A percentile compares a stretch with the other conserved stretches of the same genome.
phyloP scores from a whole-genome alignment of 2,329 filamentous ascomycete genomes.

The Cytospora piceicola region DNA sequence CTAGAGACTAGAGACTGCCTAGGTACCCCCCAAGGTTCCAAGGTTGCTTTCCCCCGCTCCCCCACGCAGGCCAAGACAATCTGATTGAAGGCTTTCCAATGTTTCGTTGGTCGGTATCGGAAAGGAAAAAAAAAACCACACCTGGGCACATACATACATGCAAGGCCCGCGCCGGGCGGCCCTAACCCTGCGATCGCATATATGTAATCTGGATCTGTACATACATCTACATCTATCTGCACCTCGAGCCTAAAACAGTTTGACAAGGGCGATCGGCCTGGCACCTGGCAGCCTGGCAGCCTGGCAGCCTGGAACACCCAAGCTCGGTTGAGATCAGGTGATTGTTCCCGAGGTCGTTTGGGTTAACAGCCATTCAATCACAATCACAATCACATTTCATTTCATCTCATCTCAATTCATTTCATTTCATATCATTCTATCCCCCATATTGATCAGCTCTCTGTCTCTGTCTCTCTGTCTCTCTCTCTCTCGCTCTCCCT shows the following conservation, averaged over 20 bases:
- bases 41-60: not conserved
- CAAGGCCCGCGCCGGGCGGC: conserved; percentile 3
- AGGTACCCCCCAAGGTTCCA: too few relatives aligned
- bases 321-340: not conserved
- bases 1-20: not conserved
- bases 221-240: not conserved
- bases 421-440: too few relatives aligned
- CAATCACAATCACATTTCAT: too few relatives aligned
- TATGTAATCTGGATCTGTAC: conserved; percentile 5
- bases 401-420: too few relatives aligned
- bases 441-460: too few relatives aligned
- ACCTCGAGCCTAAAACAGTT: not conserved
- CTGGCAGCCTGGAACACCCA: not conserved
- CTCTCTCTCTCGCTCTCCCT: too few relatives aligned
- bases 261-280: not conserved
- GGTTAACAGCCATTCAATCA: not conserved
- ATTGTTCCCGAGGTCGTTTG: too few relatives aligned
- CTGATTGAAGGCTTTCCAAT: not conserved
- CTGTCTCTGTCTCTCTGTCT: too few relatives aligned
- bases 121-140: too few relatives aligned
- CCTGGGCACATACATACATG: not conserved
- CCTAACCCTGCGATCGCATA: conserved; percentile 2
- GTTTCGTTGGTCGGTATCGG: not conserved
- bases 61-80: not conserved
- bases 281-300: too few relatives aligned